Evolutionary conservation across 208 protist species (phyloP), one percentile per base, ranked within the genome.

Genomic region (Wallacemonas collosoma): DNA sequence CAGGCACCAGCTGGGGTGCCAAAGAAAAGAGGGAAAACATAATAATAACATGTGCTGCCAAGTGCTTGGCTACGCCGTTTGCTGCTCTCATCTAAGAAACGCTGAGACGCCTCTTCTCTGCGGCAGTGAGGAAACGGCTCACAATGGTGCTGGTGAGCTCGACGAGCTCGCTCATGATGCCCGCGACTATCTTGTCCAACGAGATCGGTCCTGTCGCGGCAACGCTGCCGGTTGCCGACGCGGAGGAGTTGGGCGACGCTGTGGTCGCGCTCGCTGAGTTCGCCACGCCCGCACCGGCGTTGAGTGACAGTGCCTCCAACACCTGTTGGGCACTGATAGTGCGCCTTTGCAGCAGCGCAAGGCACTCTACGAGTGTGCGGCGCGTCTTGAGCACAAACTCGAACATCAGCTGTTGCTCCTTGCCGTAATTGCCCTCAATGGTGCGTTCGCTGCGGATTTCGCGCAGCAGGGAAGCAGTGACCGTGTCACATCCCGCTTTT

Each of bases 331-430:
- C 87, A 68, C 84, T 92, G 7, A 78, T 62, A 12, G 81, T 85
- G 3, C 87, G 77, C 70, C 83, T 81, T 9, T 83, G 63, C 56
- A 95, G 77, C 56, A 90, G 15, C 43, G 71, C 83, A 3, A 95
- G 66, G 58, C 83, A 79, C 64, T 93, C 86, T n/a, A 89, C 87
- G 0, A 95, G 78, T 17, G 80, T 67, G 2, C 82, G 77, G 2
- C 90, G 83, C 54, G 90, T 95, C 56, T 83, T 82, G 48, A 95
- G 77, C 69, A 95, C 93, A 66, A 95, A 95, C 73, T 95, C 90
- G 71, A 95, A 93, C 41, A 89, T 79, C 3, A 71, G 72, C 62
- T 81, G 82, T 61, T 92, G 73, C 68, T 94, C 85, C n/a, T 82
- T 81, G 5, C 90, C 55, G 53, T 87, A 90, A 63, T 77, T 79